These are phyloP conservation scores for Handroanthus guayacan DNA, from an alignment of 257 asterid species.

Conservation along the genomic window DNA sequence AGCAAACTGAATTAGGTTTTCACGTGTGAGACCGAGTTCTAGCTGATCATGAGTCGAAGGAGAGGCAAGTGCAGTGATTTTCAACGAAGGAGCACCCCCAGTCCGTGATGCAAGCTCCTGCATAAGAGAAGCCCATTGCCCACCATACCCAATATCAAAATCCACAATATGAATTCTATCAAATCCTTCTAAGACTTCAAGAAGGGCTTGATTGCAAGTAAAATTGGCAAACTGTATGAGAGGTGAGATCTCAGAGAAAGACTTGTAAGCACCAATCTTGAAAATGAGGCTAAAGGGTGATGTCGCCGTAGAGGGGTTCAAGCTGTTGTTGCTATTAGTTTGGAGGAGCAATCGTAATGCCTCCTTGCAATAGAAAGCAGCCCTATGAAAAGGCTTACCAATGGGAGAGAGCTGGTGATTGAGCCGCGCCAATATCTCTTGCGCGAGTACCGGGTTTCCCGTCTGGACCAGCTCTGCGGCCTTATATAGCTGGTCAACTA, in stretches of 20 bases:
- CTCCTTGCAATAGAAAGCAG: conserved; percentile 91
- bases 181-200: conserved; percentile 79
- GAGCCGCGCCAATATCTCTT: conserved; percentile 99
- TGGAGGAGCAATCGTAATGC: conserved; percentile 74
- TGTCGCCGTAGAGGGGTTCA: conserved; percentile 36
- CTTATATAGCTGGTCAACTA: conserved; percentile 81
- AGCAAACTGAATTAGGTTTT: conserved; percentile 82
- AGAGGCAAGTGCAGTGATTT: conserved; percentile 80
- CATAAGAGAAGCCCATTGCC: conserved; percentile 97
- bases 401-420: conserved; percentile 97
- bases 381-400: conserved; percentile 92
- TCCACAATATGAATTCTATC: conserved; percentile 78
- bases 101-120: conserved; percentile 83
- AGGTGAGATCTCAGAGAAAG: conserved; percentile 92
- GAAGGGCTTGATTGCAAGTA: conserved; percentile 87
- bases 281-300: conserved; percentile 76
- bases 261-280: conserved; percentile 88
- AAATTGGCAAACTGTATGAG: conserved; percentile 83
- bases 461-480: conserved; percentile 86
- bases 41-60: conserved; percentile 78
- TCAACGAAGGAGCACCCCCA: conserved; percentile 69
- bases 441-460: conserved; percentile 92
- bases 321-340: conserved; percentile 31
- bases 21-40: conserved; percentile 77
- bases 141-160: conserved; percentile 93